Evolutionary conservation across 352 stramenopile genomes (phyloP).

Genomic region (Globisporangium yorkense): DNA sequence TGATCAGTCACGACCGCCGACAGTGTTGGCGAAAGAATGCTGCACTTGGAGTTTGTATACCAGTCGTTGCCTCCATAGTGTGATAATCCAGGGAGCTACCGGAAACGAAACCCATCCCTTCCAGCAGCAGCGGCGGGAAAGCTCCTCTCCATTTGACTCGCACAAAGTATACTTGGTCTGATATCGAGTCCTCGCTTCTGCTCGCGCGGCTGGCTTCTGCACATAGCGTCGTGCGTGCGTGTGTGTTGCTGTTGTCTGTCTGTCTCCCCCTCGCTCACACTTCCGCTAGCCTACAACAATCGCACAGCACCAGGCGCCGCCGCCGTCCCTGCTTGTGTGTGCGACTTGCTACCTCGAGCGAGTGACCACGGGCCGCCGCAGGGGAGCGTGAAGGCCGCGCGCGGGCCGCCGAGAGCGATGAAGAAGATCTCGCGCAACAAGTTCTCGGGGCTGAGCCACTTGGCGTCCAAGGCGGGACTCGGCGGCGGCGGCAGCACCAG

Average conservation of each 20-base stretch:
- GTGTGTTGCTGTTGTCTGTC: not conserved
- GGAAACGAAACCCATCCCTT: not conserved
- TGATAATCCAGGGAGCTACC: not conserved
- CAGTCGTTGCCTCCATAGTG: not conserved
- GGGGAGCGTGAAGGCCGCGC: not conserved
- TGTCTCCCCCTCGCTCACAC: constrained; percentile 1
- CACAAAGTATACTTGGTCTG: not conserved
- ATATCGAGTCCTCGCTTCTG: not conserved
- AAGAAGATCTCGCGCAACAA: constrained; percentile 74
- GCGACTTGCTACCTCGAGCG: too few species aligned
- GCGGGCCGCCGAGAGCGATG: constrained; percentile 21
- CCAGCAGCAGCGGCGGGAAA: not conserved
- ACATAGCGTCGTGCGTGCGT: not conserved
- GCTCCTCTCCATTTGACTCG: not conserved
- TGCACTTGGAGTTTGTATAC: not conserved
- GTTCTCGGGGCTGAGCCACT: constrained; percentile 37
- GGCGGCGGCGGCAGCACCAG: constrained; percentile 12
- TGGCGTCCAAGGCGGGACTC: constrained; percentile 35
- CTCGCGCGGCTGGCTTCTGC: not conserved
- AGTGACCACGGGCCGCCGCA: not conserved
- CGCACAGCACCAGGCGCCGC: not conserved
- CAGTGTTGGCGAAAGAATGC: not conserved
- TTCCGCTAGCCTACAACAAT: not conserved
- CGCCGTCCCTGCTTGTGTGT: not conserved
- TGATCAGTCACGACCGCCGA: not conserved